Evolutionary conservation across 768 basidiomycete species (phyloP).

Genomic region (Hericium rajendrae): DNA sequence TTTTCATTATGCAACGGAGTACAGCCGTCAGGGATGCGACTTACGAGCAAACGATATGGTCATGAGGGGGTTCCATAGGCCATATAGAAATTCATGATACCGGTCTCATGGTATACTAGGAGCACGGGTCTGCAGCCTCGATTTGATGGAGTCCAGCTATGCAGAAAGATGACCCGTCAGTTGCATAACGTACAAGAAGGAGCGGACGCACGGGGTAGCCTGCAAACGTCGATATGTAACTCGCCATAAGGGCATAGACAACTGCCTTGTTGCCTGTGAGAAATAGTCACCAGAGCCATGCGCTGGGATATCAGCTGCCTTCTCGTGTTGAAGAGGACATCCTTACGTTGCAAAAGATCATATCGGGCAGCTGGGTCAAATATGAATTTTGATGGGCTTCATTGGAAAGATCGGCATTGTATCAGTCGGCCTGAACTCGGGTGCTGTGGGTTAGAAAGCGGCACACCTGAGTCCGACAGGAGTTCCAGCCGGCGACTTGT

Average conservation of each 20-base stretch:
- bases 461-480: slow-evolving; percentile 12
- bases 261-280: slow-evolving; percentile 72
- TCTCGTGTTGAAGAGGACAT: background rate
- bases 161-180: background rate
- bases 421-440: slow-evolving; percentile 1
- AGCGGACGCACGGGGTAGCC: slow-evolving; percentile 66
- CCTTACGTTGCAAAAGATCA: slow-evolving; percentile 12
- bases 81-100: slow-evolving; percentile 86
- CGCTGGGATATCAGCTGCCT: background rate
- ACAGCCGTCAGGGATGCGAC: too few relatives aligned
- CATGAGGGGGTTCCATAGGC: slow-evolving; percentile 84
- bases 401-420: background rate
- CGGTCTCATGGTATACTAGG: slow-evolving; percentile 74
- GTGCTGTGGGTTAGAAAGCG: background rate
- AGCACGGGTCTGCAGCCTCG: slow-evolving; percentile 75
- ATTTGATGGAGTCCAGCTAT: slow-evolving; percentile 91
- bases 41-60: slow-evolving; percentile 94
- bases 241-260: slow-evolving; percentile 83
- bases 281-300: background rate
- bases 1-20: slow-evolving; percentile 3
- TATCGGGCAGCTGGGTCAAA: slow-evolving; percentile 13
- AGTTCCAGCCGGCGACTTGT: background rate
- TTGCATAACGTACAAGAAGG: background rate
- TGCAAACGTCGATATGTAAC: slow-evolving; percentile 85
- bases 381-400: slow-evolving; percentile 9